A percentile compares a stretch with the other conserved stretches of the same genome.
These are phyloP conservation scores for Primulina eburnea DNA, from an alignment of 257 asterid genomes.

Conservation along the genomic window DNA sequence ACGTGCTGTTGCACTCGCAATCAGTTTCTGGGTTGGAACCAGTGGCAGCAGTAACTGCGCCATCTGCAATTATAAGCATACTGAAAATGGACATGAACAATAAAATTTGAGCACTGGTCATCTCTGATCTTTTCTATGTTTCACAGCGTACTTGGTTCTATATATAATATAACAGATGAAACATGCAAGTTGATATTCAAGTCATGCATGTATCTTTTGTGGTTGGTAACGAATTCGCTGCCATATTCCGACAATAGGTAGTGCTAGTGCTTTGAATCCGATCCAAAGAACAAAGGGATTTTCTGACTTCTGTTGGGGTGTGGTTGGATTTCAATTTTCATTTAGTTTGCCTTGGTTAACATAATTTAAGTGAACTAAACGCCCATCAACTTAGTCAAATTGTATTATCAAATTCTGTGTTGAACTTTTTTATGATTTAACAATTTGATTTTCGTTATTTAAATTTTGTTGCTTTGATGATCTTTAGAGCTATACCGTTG, in stretches of 20 bases:
- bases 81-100: not conserved
- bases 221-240: not conserved
- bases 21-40: slow-evolving; percentile 20
- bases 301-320: not conserved
- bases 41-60: not conserved
- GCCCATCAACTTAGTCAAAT: too few relatives aligned
- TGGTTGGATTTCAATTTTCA: not conserved
- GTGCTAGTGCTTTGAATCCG: slow-evolving; percentile 20
- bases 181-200: not conserved
- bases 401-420: too few relatives aligned
- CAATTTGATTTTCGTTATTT: too few relatives aligned
- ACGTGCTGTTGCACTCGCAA: slow-evolving; percentile 24
- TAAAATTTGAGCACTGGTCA: slow-evolving; percentile 3
- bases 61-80: not conserved
- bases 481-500: not conserved
- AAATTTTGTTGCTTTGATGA: too few relatives aligned
- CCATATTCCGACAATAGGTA: not conserved
- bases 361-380: too few relatives aligned
- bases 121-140: not conserved
- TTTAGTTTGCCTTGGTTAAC: not conserved
- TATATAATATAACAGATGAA: not conserved
- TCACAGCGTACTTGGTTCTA: not conserved
- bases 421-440: too few relatives aligned
- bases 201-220: not conserved
- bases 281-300: slow-evolving; percentile 25